A percentile compares a stretch with the other conserved stretches of the same genome.
These are phyloP conservation scores for Mycocentrospora acerina DNA, from an alignment of 2,329 filamentous ascomycete species.

Conservation along the genomic window DNA sequence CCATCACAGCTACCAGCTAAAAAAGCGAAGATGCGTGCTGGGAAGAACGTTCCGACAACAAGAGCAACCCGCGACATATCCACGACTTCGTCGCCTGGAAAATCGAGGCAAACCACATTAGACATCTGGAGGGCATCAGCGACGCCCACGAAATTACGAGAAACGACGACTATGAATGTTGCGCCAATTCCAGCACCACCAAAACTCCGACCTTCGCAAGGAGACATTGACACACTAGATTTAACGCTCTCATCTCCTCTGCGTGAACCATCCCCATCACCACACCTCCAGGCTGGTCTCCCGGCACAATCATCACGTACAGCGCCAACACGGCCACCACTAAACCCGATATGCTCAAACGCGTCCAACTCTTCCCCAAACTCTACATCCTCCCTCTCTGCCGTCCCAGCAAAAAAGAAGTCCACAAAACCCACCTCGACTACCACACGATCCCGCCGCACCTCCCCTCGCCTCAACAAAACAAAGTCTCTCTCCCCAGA, in stretches of 20 bases:
- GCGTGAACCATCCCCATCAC: not conserved
- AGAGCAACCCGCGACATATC: conserved; percentile 13
- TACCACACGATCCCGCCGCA: conserved; percentile 13
- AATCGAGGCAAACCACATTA: conserved; percentile 31
- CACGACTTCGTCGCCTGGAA: conserved; percentile 19
- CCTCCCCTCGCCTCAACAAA: conserved; percentile 24
- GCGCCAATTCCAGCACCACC: conserved; percentile 17
- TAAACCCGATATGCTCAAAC: conserved; percentile 31
- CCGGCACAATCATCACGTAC: conserved; percentile 5
- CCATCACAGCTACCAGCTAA: conserved; percentile 28
- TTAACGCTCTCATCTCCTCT: conserved; percentile 30
- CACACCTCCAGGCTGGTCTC: conserved; percentile 1
- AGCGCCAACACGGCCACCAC: conserved; percentile 19
- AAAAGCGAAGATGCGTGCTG: conserved; percentile 20
- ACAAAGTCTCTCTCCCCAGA: conserved; percentile 15
- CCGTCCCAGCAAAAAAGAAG: conserved; percentile 5
- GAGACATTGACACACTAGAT: conserved; percentile 30
- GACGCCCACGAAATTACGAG: conserved; percentile 25
- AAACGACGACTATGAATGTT: conserved; percentile 4
- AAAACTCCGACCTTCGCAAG: conserved; percentile 13
- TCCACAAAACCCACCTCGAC: conserved; percentile 3
- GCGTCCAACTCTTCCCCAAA: conserved; percentile 15
- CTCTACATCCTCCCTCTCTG: conserved; percentile 4
- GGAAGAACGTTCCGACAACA: conserved; percentile 3
- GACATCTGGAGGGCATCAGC: conserved; percentile 32